Evolutionary conservation across 305 asterid genomes (phyloP).

Genomic region (Solanum hybrid): DNA sequence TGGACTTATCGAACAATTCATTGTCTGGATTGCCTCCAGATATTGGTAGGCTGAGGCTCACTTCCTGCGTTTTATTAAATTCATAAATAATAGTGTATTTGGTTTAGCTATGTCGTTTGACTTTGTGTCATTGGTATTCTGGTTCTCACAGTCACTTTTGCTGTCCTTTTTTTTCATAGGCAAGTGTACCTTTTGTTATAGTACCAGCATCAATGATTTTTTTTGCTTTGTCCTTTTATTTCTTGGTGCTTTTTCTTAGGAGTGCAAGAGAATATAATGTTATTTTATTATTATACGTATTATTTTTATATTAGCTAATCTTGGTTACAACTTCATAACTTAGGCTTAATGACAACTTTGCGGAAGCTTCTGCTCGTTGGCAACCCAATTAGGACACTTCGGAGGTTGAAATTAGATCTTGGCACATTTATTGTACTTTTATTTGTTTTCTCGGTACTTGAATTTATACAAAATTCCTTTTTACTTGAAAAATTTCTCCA

Average conservation of each 20-base stretch:
- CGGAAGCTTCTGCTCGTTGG: conserved; percentile 89
- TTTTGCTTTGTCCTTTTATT: background rate
- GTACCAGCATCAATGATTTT: background rate
- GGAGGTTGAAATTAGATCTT: conserved; percentile 53
- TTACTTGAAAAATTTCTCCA: conserved; percentile 19
- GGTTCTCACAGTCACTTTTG: background rate
- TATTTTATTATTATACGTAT: background rate
- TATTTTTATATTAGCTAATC: conserved; percentile 13
- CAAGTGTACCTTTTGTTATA: background rate
- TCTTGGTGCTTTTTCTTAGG: background rate
- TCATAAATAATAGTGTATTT: background rate
- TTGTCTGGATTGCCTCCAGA: conserved; percentile 88
- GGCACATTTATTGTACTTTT: conserved; percentile 4
- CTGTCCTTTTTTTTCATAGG: background rate
- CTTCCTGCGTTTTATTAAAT: background rate
- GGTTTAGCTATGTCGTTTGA: background rate
- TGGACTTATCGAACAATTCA: conserved; percentile 90
- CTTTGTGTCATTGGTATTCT: background rate
- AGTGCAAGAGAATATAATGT: background rate
- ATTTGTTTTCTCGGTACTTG: background rate
- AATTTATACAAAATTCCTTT: background rate
- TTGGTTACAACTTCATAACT: conserved; percentile 14
- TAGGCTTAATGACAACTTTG: conserved; percentile 88
- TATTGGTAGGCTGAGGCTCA: conserved; percentile 49
- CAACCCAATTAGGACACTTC: conserved; percentile 85